phyloP scores from a whole-genome alignment of 202 grass and related monocot species.

The Schoenoplectus tabernaemontani region DNA sequence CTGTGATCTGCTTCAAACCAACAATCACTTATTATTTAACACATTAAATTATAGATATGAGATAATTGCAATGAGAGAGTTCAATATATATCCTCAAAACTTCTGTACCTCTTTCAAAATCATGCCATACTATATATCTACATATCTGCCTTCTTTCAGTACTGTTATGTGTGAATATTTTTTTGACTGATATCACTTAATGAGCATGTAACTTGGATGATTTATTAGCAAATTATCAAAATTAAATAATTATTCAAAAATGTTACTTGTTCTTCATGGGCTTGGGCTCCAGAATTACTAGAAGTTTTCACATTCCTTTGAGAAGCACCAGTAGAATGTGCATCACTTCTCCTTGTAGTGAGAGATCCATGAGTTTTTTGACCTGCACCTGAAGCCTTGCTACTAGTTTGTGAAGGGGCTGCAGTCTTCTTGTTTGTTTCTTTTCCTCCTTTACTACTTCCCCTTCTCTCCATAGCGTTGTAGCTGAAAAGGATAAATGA shows the following conservation, averaged over 20 bases:
- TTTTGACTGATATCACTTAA: background rate
- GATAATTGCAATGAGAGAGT: background rate
- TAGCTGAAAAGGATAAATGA: conserved; percentile 39
- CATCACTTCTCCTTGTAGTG: conserved; percentile 32
- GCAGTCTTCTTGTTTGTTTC: conserved; percentile 84
- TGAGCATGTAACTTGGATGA: background rate
- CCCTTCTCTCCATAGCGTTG: conserved; percentile 78
- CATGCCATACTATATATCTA: background rate
- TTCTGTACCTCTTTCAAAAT: background rate
- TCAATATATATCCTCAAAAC: background rate
- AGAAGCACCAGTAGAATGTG: conserved; percentile 28
- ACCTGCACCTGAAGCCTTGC: conserved; percentile 36
- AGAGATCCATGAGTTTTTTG: conserved; percentile 47
- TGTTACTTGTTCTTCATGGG: conserved; percentile 65
- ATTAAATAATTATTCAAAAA: background rate
- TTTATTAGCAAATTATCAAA: background rate
- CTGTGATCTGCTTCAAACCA: conserved; percentile 62
- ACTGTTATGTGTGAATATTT: background rate
- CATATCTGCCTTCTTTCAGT: background rate
- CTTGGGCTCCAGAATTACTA: conserved; percentile 37
- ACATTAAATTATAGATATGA: background rate
- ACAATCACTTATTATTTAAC: background rate
- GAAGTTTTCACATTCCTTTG: conserved; percentile 37
- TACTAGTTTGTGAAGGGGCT: conserved; percentile 37
- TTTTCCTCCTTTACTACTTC: conserved; percentile 80